Conservation (phyloP, 108 stramenopile species). For the Fragilariopsis cylindrus region DNA sequence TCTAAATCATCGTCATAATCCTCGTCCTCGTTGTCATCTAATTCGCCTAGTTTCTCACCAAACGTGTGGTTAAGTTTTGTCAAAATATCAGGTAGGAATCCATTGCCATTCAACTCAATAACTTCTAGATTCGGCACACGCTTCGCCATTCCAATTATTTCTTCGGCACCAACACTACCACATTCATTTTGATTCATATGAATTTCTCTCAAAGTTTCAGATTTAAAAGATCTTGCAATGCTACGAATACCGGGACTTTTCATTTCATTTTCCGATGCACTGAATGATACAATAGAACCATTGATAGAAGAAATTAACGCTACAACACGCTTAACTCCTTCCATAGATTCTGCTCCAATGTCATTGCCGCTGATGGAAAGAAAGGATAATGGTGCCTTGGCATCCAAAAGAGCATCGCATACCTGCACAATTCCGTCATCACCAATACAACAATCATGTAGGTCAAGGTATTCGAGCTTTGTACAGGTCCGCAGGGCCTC, state of each 20-base stretch:
- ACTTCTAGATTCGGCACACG: not conserved
- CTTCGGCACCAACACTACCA: conserved; percentile 4
- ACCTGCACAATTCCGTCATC: conserved; percentile 14
- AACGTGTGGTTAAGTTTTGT: not conserved
- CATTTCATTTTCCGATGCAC: conserved; percentile 11
- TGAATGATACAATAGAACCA: conserved; percentile 5
- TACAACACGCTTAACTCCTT: not conserved
- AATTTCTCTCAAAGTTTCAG: not conserved
- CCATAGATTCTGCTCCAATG: conserved; percentile 1
- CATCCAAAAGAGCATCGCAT: conserved; percentile 14
- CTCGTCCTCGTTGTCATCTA: conserved; percentile 10
- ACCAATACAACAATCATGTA: conserved; percentile 14
- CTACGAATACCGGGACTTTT: conserved; percentile 5
- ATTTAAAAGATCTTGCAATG: conserved; percentile 3
- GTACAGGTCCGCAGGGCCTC: conserved; percentile 15
- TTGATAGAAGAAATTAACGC: not conserved
- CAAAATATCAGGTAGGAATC: not conserved
- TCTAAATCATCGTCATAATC: not conserved
- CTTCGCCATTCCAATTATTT: not conserved
- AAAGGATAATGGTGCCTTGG: conserved; percentile 11
- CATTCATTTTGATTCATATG: conserved; percentile 5
- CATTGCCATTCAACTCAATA: not conserved
- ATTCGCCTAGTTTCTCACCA: conserved; percentile 1
- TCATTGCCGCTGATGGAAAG: conserved; percentile 19
- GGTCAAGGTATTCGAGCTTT: conserved; percentile 9